Base-by-base conservation (phyloP, 2,329 filamentous ascomycete genomes). In the Verticillium nonalfalfae region DNA sequence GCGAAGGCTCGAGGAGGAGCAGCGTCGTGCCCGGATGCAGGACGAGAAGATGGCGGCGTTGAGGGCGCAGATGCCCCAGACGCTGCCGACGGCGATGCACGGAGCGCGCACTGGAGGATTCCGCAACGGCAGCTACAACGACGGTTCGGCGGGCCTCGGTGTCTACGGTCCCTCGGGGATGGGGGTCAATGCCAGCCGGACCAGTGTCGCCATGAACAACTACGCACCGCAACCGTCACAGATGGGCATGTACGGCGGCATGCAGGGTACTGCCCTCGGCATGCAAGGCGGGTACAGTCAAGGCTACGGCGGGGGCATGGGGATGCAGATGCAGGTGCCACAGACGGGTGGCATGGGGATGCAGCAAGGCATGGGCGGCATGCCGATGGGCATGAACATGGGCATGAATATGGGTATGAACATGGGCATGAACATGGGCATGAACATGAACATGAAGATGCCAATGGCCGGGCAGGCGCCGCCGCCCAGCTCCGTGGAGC, bases 51-150 rank as follows among this genome's bases (percentile, higher is more conserved):
- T 85, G 74, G 76, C 79, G 3, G 76, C 74, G 1, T 69, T 84
- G 62, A 74, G 82, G 45, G 72, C 70, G 34, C 81, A 83, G 67
- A 81, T 85, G 77, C 81, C 82, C 1, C 72, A 74, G 2, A 73
- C 66, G 14, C 63, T 83, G 11, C 66, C 66, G n/a, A 60, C 69
- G 59, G 13, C 58, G 9, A 26, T 33, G n/a, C 33, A n/a, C 9
- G 58, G 58, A 33, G 68, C 71, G 26, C 72, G 71, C 34, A 69
- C 78, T 0, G 78, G 81, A 35, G 82, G 81, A 0, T 86, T 76
- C 68, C 75, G 77, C 65, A 76, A 79, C 21, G 83, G 84, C 2
- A 73, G 74, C n/a, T 85, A 81, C 68, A 85, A 86, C 66, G 81
- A 85, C 59, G 81, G 81, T 1, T 70, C 67, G 14, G 82, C 76